A percentile compares a stretch with the other conserved stretches of the same genome.
These are phyloP conservation scores for Herpotrichia juniperi DNA, from an alignment of 2,329 filamentous ascomycete species.

Conservation along the genomic window DNA sequence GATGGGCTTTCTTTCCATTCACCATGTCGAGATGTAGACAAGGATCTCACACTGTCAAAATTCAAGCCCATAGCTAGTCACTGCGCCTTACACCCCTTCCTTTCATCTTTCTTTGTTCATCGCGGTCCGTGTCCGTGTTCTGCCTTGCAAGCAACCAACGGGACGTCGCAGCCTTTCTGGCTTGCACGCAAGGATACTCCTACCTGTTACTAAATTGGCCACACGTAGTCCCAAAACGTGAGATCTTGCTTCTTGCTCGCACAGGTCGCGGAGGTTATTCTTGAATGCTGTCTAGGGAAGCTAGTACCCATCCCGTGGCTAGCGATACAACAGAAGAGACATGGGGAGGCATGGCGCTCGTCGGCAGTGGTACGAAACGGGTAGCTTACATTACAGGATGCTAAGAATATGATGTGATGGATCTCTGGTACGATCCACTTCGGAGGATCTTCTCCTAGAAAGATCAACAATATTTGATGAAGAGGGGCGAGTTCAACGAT, in stretches of 20 bases:
- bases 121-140: background rate
- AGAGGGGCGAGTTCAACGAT: no score
- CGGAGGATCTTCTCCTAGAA: no score
- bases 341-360: conserved; percentile 12
- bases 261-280: conserved; percentile 20
- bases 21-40: background rate
- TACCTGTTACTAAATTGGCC: background rate
- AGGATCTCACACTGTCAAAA: background rate
- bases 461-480: no score
- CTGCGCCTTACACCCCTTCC: background rate
- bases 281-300: conserved; percentile 22
- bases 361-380: conserved; percentile 21
- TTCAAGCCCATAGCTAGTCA: background rate
- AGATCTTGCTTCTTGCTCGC: conserved; percentile 3
- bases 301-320: conserved; percentile 21
- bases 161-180: background rate
- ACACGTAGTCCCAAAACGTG: conserved; percentile 1
- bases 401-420: background rate
- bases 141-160: no score
- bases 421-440: background rate
- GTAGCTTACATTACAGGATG: conserved; percentile 7
- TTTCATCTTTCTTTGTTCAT: background rate
- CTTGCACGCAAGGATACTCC: background rate
- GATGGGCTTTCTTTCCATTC: no score
- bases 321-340: no score